Conservation (phyloP, 1,139 yeast species). For the Geotrichum aggregatum region DNA sequence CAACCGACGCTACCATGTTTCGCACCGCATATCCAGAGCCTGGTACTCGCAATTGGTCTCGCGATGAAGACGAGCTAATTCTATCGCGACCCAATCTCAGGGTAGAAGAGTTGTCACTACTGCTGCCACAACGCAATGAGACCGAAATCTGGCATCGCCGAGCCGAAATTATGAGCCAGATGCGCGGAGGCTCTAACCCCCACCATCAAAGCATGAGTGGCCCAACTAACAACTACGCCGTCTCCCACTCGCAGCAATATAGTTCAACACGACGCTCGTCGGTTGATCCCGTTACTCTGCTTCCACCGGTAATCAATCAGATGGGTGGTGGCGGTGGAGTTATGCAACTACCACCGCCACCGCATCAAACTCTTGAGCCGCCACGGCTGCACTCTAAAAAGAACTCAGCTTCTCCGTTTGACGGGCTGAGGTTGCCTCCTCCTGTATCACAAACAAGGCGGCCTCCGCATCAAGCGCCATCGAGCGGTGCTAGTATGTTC, state of each 20-base stretch:
- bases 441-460: slow-evolving; percentile 13
- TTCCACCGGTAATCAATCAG: slow-evolving; percentile 3
- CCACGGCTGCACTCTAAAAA: slow-evolving; percentile 10
- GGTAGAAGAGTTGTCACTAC: slow-evolving; percentile 67
- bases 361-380: slow-evolving; percentile 21
- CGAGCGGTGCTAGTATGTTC: background rate
- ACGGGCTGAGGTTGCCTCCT: slow-evolving; percentile 17
- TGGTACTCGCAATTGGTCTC: slow-evolving; percentile 36
- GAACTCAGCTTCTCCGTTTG: slow-evolving; percentile 15
- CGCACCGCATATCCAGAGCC: slow-evolving; percentile 13
- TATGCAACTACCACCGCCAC: no score
- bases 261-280: slow-evolving; percentile 4
- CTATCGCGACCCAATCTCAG: slow-evolving; percentile 59
- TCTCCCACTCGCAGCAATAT: background rate
- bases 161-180: slow-evolving; percentile 1
- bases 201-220: background rate
- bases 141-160: slow-evolving; percentile 20
- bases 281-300: slow-evolving; percentile 7
- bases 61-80: slow-evolving; percentile 72
- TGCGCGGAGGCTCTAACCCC: background rate
- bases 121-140: slow-evolving; percentile 56
- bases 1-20: slow-evolving; percentile 7
- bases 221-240: background rate
- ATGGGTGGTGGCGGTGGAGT: slow-evolving; percentile 22
- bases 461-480: background rate